Percentiles rank a stretch among this genome's conserved stretches.
Conservation (phyloP, 225 moss, liverwort and hornwort genomes). For the Neckera pumila region DNA sequence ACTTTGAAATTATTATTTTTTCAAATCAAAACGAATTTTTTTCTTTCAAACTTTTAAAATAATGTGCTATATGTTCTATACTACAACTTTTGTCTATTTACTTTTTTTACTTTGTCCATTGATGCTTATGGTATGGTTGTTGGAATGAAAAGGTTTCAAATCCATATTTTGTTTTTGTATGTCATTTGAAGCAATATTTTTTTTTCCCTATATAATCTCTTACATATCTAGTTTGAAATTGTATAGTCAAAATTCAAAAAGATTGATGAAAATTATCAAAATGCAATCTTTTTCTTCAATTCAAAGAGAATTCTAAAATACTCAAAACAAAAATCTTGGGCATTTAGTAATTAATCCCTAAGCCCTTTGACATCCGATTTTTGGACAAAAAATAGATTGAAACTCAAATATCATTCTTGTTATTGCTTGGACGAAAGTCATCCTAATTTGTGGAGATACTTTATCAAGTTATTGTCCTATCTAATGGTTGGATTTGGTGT, state of each 20-base stretch:
- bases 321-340: not conserved
- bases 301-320: not conserved
- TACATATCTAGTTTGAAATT: not conserved
- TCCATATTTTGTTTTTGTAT: not conserved
- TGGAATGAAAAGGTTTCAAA: not conserved
- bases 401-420: no score
- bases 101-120: not conserved
- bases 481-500: no score
- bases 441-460: no score
- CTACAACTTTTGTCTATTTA: not conserved
- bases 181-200: no score
- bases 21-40: not conserved
- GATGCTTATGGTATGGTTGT: not conserved
- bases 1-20: not conserved
- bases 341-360: no score
- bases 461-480: no score
- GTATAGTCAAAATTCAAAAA: no score
- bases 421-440: no score
- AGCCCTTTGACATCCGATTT: no score
- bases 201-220: not conserved
- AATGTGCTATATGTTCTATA: not conserved
- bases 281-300: no score
- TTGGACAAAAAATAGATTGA: no score
- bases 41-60: not conserved
- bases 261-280: not conserved